Conservation (phyloP, 306 rosid species). For the Malus sylvestris region DNA sequence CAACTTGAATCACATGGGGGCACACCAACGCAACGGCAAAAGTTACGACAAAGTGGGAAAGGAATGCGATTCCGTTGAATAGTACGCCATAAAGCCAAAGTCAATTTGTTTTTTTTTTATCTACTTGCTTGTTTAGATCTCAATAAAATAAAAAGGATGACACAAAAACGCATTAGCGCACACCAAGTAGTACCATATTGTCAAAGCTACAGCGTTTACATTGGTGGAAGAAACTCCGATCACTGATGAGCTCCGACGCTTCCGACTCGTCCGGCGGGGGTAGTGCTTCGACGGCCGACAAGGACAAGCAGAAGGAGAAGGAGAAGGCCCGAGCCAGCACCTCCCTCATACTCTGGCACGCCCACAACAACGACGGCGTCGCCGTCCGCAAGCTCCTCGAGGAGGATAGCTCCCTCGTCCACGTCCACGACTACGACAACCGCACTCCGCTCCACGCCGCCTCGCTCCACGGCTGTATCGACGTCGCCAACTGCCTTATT, state of each 20-base stretch:
- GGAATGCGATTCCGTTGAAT: constrained; percentile 23
- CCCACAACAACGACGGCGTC: constrained; percentile 76
- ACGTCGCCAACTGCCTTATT: constrained; percentile 63
- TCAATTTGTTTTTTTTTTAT: neutral
- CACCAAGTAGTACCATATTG: neutral
- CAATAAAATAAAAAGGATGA: too few relatives aligned
- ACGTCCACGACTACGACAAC: constrained; percentile 75
- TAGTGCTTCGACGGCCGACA: constrained; percentile 2
- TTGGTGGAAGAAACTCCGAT: neutral
- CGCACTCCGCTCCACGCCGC: constrained; percentile 94
- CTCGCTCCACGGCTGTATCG: constrained; percentile 78
- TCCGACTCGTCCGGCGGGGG: constrained; percentile 23
- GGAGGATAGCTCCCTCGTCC: constrained; percentile 75
- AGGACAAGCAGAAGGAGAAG: constrained; percentile 64
- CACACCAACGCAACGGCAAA: neutral
- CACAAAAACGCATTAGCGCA: neutral
- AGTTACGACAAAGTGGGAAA: neutral
- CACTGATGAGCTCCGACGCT: constrained; percentile 50
- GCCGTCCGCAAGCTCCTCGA: constrained; percentile 94
- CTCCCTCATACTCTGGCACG: constrained; percentile 90
- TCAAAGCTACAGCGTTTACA: neutral
- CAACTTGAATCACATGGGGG: neutral
- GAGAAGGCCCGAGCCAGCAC: constrained; percentile 88
- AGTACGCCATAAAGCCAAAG: constrained; percentile 4
- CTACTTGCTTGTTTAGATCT: neutral